Base-by-base conservation (phyloP, 1,284 basidiomycete species). In the Clitocybe nebularis region DNA sequence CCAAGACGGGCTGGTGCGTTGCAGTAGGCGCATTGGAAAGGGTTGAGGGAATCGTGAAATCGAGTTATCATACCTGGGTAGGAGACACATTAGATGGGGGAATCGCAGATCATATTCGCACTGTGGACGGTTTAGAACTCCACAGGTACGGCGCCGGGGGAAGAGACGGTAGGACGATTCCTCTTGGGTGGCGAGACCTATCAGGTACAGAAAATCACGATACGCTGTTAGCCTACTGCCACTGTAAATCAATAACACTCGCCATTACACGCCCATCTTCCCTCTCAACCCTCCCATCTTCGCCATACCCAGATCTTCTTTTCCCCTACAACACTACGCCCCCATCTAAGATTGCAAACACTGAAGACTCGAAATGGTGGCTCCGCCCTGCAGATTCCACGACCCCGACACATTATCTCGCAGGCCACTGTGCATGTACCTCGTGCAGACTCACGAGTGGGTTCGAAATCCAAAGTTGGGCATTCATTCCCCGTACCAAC, bases 291-390 rank as follows among this genome's bases (percentile, higher is more conserved):
- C 19, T 49, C 3, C 59, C 39, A 4, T 16, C n/a, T 6, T 41
- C 39, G 9, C 39, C 58, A 2, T 64, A 59, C 37, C 60, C 62
- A 2, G 60, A 63, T 36, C 46, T 62, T 14, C 44, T 60, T 9
- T 52, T 50, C 21, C 51, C 58, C 5, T 54, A 56, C 35, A 46
- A 45, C 20, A 48, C 52, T 3, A 54, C 54, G 1, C 29, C 29
- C 13, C 35, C 55, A 5, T 51, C 55, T 9, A 54, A 53, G 32
- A 37, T 57, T 4, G 26, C 44, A 14, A 64, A 66, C 33, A 19
- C 47, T 1, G 41, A 45, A 0, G 58, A 66, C 39, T 53, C 58
- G 30, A 63, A 66, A 45, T 64, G 63, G 64, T 66, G 62, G 62
- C 43, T 61, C 1, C 52, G 56, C 36, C 56, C 55, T 2, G 37